Conservation (phyloP, 2,329 filamentous ascomycete species). For the Hymenoscyphus linearis region DNA sequence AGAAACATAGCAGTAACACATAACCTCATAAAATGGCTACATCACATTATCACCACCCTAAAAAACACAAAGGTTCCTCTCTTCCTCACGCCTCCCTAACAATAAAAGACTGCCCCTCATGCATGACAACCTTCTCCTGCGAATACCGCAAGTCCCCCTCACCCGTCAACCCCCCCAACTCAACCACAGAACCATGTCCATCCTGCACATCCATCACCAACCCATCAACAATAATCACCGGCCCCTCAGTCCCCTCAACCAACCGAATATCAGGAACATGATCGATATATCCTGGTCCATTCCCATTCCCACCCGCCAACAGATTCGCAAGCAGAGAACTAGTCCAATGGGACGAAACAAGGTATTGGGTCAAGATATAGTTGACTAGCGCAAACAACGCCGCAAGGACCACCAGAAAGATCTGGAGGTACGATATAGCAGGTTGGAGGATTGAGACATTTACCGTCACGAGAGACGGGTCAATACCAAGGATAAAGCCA, state of each 20-base stretch:
- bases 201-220: neutral
- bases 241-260: neutral
- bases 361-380: neutral
- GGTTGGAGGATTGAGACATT: neutral
- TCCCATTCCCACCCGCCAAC: neutral
- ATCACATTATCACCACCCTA: neutral
- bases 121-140: neutral
- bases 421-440: constrained; percentile 6
- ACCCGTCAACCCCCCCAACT: neutral
- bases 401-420: neutral
- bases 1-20: neutral
- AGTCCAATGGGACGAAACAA: constrained; percentile 4
- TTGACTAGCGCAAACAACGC: neutral
- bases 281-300: neutral
- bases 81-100: neutral
- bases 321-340: constrained; percentile 4
- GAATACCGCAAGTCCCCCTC: neutral
- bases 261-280: neutral
- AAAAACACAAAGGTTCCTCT: no score
- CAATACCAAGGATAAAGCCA: constrained; percentile 3
- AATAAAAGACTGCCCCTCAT: neutral
- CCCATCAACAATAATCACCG: neutral
- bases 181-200: neutral
- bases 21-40: neutral
- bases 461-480: constrained; percentile 4